Evolutionary conservation across 169 alveolate species (phyloP).

Genomic region (Eimeria sp.): DNA sequence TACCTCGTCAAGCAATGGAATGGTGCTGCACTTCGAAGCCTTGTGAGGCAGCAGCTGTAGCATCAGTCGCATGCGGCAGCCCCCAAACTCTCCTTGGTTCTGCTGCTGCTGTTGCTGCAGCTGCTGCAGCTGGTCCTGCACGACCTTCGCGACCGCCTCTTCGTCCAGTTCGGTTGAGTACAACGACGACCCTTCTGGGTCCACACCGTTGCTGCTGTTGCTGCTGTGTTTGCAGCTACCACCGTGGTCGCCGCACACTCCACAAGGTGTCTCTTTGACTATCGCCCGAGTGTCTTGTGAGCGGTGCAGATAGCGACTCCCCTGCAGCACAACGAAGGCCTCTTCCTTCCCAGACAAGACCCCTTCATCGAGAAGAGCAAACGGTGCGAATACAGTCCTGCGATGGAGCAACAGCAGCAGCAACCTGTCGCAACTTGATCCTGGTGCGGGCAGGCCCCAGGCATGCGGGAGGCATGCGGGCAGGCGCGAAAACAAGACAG

Average conservation of each 20-base stretch:
- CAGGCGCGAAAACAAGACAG: background rate
- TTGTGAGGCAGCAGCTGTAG: slow-evolving; percentile 71
- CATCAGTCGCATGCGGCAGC: slow-evolving; percentile 49
- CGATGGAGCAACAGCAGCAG: background rate
- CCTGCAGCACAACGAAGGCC: slow-evolving; percentile 35
- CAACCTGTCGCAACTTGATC: background rate
- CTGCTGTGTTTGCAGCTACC: slow-evolving; percentile 10
- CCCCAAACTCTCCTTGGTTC: slow-evolving; percentile 3
- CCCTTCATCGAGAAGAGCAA: slow-evolving; percentile 45
- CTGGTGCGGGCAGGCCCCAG: background rate
- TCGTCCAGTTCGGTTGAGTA: slow-evolving; percentile 16
- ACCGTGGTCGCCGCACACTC: background rate
- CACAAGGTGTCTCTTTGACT: background rate
- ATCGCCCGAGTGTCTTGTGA: slow-evolving; percentile 28
- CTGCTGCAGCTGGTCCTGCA: slow-evolving; percentile 15
- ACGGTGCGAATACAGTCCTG: slow-evolving; percentile 38
- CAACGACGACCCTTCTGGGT: slow-evolving; percentile 4
- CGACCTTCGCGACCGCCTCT: background rate
- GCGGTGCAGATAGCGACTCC: slow-evolving; percentile 29
- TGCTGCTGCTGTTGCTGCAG: slow-evolving; percentile 5
- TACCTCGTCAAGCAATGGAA: slow-evolving; percentile 6
- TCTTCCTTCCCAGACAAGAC: slow-evolving; percentile 41
- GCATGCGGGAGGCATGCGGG: background rate
- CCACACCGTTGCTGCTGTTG: slow-evolving; percentile 13
- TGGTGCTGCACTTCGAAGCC: background rate